Conservation (phyloP, 1,284 basidiomycete genomes). For the Chondrostereum purpureum region DNA sequence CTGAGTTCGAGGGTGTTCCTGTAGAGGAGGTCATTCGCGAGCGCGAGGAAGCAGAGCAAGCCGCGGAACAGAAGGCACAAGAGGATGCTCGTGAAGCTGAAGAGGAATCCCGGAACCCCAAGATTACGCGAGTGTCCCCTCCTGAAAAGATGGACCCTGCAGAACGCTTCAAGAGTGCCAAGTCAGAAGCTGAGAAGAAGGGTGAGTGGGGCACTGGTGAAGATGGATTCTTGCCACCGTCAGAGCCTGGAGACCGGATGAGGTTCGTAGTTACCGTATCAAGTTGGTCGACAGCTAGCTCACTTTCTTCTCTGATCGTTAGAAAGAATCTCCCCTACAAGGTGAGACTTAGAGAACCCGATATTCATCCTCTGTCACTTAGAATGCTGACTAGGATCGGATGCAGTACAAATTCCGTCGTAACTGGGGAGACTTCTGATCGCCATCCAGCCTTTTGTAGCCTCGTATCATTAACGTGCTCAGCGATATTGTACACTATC, state of each 20-base stretch:
- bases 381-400: constrained; percentile 43
- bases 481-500: constrained; percentile 1
- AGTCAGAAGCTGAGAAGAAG: constrained; percentile 40
- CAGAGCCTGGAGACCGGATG: constrained; percentile 61
- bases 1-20: constrained; percentile 74
- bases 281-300: background rate
- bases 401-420: constrained; percentile 85
- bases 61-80: constrained; percentile 22
- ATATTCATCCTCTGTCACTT: constrained; percentile 17
- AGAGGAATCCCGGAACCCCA: constrained; percentile 33
- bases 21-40: constrained; percentile 58
- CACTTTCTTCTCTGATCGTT: constrained; percentile 1
- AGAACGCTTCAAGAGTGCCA: constrained; percentile 50
- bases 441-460: constrained; percentile 3
- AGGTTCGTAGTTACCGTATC: constrained; percentile 34
- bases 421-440: constrained; percentile 80
- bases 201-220: constrained; percentile 70
- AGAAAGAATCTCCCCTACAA: constrained; percentile 82
- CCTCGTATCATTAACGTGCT: background rate
- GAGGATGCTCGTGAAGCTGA: constrained; percentile 19
- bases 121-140: constrained; percentile 48
- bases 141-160: constrained; percentile 63
- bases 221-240: constrained; percentile 70
- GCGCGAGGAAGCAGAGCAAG: constrained; percentile 35
- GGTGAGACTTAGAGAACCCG: constrained; percentile 39